phyloP scores from a whole-genome alignment of 1,139 yeast genomes.

The Lodderomyces metapsilosis region DNA sequence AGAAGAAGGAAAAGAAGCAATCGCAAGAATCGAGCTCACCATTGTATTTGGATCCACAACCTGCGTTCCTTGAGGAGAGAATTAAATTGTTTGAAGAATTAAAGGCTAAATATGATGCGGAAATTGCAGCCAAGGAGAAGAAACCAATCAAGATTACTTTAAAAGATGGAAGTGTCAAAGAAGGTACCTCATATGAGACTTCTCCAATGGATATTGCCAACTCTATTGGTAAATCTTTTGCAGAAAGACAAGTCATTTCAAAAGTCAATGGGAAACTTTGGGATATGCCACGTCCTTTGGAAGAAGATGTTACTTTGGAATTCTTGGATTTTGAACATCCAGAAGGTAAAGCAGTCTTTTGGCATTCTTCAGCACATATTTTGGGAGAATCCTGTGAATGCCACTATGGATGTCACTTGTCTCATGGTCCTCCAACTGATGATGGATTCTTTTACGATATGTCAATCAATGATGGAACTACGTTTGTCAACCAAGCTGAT shows the following conservation, averaged over 20 bases:
- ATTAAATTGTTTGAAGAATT: constrained; percentile 75
- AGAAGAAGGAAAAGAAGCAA: constrained; percentile 3
- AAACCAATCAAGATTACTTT: constrained; percentile 71
- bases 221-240: constrained; percentile 76
- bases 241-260: constrained; percentile 85
- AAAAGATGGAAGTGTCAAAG: constrained; percentile 80
- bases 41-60: constrained; percentile 69
- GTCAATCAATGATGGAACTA: constrained; percentile 77
- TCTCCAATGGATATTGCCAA: constrained; percentile 84
- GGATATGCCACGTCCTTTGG: constrained; percentile 96
- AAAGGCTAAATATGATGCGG: constrained; percentile 74
- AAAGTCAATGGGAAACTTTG: constrained; percentile 86
- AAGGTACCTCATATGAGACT: constrained; percentile 86
- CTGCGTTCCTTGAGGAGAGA: constrained; percentile 78
- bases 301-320: constrained; percentile 67
- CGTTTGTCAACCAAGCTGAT: constrained; percentile 76
- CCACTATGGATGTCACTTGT: constrained; percentile 88
- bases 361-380: constrained; percentile 99
- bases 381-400: constrained; percentile 98
- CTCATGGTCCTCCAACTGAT: constrained; percentile 92
- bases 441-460: constrained; percentile 98
- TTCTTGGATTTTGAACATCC: constrained; percentile 67
- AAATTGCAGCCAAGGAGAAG: constrained; percentile 58
- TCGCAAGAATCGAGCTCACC: constrained; percentile 15
- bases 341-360: constrained; percentile 93